Evolutionary conservation across 306 rosid genomes (phyloP).

Genomic region (Comarum palustre): DNA sequence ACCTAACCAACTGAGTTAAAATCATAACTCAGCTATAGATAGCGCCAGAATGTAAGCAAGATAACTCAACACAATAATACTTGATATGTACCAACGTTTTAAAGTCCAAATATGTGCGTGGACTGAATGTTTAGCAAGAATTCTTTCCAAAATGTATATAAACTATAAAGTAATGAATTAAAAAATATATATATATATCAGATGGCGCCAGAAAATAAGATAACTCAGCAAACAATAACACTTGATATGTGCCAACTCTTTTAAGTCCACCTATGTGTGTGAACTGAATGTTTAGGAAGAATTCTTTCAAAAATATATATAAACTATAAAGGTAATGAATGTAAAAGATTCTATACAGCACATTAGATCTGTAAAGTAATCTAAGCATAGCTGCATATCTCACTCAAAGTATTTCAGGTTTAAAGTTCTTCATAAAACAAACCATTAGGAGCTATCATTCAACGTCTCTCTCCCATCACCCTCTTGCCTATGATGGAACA

Average conservation of each 20-base stretch:
- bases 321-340: not conserved
- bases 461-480: not conserved
- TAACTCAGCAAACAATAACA: not conserved
- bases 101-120: not conserved
- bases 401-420: not conserved
- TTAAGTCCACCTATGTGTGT: not conserved
- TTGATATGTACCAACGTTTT: not conserved
- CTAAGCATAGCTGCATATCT: not conserved
- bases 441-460: not conserved
- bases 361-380: not conserved
- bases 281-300: not conserved
- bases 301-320: not conserved
- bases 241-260: not conserved
- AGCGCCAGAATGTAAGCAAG: not conserved
- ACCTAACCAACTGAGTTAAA: slow-evolving; percentile 4
- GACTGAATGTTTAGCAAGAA: not conserved
- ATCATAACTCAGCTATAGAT: slow-evolving; percentile 5
- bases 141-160: not conserved
- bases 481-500: not conserved
- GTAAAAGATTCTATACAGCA: not conserved
- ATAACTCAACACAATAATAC: not conserved
- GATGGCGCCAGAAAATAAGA: not conserved
- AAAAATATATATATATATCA: not conserved
- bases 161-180: not conserved
- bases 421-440: not conserved